Percentiles rank a stretch among this genome's conserved stretches.
These are phyloP conservation scores for Cordyceps cateniannulata DNA, from an alignment of 2,329 filamentous ascomycete species.

Conservation along the genomic window DNA sequence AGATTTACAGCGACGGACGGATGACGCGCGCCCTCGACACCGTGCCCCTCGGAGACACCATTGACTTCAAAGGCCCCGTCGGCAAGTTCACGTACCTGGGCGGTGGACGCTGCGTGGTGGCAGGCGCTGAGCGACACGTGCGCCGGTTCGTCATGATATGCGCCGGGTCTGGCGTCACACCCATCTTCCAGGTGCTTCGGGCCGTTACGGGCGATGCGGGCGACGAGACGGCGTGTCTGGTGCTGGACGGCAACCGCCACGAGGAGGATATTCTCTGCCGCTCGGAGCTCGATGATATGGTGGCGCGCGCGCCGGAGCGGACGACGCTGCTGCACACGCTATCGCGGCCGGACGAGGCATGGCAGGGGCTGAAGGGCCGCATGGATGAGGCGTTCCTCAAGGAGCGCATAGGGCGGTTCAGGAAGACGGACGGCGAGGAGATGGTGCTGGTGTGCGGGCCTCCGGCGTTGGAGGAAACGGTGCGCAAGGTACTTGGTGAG, in stretches of 20 bases:
- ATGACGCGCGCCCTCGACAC: conserved; percentile 78
- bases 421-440: conserved; percentile 34
- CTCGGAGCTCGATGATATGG: conserved; percentile 62
- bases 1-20: conserved; percentile 73
- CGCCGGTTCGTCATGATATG: conserved; percentile 79
- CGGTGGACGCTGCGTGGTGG: conserved; percentile 55
- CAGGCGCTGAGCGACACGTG: conserved; percentile 49
- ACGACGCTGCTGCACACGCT: conserved; percentile 66
- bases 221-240: conserved; percentile 61
- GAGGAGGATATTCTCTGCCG: conserved; percentile 80
- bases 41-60: conserved; percentile 62
- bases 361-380: conserved; percentile 63
- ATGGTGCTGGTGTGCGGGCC: conserved; percentile 79
- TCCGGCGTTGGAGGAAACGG: conserved; percentile 63
- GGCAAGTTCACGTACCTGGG: conserved; percentile 80
- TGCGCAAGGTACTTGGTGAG: conserved; percentile 42
- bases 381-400: conserved; percentile 58
- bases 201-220: conserved; percentile 60
- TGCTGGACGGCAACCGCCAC: conserved; percentile 72
- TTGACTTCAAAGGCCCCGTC: conserved; percentile 84
- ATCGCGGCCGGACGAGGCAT: conserved; percentile 54
- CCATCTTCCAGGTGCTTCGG: conserved; percentile 76
- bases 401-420: conserved; percentile 44
- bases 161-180: conserved; percentile 86
- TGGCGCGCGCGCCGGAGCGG: conserved; percentile 43